Evolutionary conservation across 495 filamentous ascomycete species (phyloP).

Genomic region (Hypoxylon intermedium): DNA sequence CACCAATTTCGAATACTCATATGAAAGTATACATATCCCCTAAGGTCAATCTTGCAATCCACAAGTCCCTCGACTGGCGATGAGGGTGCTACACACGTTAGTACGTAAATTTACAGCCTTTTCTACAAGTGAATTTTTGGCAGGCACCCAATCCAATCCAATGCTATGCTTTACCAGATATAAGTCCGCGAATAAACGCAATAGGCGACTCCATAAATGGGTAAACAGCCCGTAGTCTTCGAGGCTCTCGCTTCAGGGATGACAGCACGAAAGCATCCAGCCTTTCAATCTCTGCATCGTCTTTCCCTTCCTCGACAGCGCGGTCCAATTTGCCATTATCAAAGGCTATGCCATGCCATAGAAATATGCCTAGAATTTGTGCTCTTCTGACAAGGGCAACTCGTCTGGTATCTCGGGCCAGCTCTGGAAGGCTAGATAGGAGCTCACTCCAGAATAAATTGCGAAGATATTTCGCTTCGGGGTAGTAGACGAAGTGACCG

Average conservation of each 20-base stretch:
- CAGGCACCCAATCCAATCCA: not conserved
- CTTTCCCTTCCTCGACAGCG: conserved; percentile 56
- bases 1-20: no score
- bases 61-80: no score
- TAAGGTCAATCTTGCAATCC: no score
- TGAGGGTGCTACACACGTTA: not conserved
- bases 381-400: conserved; percentile 49
- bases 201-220: conserved; percentile 18
- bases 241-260: conserved; percentile 1
- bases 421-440: conserved; percentile 42
- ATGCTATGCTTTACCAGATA: conserved; percentile 22
- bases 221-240: conserved; percentile 4
- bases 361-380: conserved; percentile 58
- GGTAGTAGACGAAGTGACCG: conserved; percentile 51
- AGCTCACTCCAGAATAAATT: conserved; percentile 57
- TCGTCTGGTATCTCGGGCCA: conserved; percentile 31
- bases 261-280: conserved; percentile 47
- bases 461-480: conserved; percentile 49
- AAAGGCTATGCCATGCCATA: conserved; percentile 68
- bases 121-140: no score
- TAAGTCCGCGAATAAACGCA: conserved; percentile 22
- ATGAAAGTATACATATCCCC: no score
- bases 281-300: conserved; percentile 56
- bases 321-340: conserved; percentile 62
- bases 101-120: not conserved